Percentiles rank a stretch among this genome's conserved stretches.
Evolutionary conservation across 768 basidiomycete genomes (phyloP).

Genomic region (Galerina sulciceps): DNA sequence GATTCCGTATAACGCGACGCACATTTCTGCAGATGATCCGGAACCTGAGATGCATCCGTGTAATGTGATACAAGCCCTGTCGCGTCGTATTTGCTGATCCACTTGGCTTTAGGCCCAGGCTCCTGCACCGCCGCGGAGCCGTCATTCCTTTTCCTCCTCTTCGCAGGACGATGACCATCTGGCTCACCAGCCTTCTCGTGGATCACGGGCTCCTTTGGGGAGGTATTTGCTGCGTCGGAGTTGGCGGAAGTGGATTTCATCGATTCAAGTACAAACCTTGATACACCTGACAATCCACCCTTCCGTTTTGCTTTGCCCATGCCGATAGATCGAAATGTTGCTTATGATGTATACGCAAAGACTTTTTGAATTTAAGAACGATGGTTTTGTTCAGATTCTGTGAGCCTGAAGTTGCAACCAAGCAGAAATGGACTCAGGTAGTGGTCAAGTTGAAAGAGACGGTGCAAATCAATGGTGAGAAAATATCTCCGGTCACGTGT

Average conservation of each 20-base stretch:
- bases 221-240: slow-evolving; percentile 8
- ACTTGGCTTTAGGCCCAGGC: slow-evolving; percentile 24
- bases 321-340: not conserved
- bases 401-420: too few species aligned
- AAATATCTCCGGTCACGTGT: too few species aligned
- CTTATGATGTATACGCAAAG: too few species aligned
- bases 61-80: slow-evolving; percentile 78
- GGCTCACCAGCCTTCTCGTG: not conserved
- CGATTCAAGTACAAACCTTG: slow-evolving; percentile 44
- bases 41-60: slow-evolving; percentile 65
- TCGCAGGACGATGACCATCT: slow-evolving; percentile 29
- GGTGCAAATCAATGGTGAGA: too few species aligned
- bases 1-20: slow-evolving; percentile 29
- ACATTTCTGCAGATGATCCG: slow-evolving; percentile 85
- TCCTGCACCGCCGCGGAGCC: slow-evolving; percentile 17
- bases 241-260: slow-evolving; percentile 28
- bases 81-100: slow-evolving; percentile 62
- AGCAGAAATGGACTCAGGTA: too few species aligned
- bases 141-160: slow-evolving; percentile 37
- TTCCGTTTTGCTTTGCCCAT: slow-evolving; percentile 44
- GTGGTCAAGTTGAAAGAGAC: too few species aligned
- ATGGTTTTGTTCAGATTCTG: too few species aligned
- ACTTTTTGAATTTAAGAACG: too few species aligned
- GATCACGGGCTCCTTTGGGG: not conserved
- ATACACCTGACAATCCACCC: slow-evolving; percentile 46